Evolutionary conservation across 495 filamentous ascomycete genomes (phyloP), one percentile per base, ranked within the genome.

Genomic region (Daldinia loculata): DNA sequence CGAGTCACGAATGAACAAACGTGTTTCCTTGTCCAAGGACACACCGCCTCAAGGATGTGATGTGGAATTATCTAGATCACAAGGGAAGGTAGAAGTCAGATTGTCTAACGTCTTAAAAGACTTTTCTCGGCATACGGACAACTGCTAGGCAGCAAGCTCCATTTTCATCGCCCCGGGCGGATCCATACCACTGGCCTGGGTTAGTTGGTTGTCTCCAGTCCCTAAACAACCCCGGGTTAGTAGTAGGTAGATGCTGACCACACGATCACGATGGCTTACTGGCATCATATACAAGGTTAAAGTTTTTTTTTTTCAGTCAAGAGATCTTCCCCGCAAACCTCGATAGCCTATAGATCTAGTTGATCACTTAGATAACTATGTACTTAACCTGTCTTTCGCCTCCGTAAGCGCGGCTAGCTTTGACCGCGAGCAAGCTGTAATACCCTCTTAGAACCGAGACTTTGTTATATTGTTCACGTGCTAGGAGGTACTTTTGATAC

Each of bases 261-360:
- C 17, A 22, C 7, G 43, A 48, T 67, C 69, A 67, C 63, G 63
- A 67, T 59, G 52, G 17, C 32, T 61, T 14, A 53, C n/a, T 8
- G 39, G 19, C 48, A 55, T 39, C 59, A 9, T 24, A 56, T 22
- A 19, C 19, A 22, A 22, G 7, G 2, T 30, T 43, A 58, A 62
- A 56, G 50, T 17, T 17, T 53, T 52, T 52, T 11, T 58, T 58
- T 66, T 36, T 0, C 45, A 50, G 63, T 63, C 69, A 71, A 71
- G 45, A 63, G 69, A 67, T 60, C 69, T 71, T 50, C 63, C 69
- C 69, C 63, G 55, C 63, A 59, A 60, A 63, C 43, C 2, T 53
- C 1, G 41, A 38, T 45, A 63, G 39, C 63, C 43, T 55, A 38
- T 62, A 56, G 32, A 52, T 53, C 55, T 30, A 17, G 11, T n/a